Evolutionary conservation across 1,284 basidiomycete species (phyloP).

Genomic region (Boletus semigastroideus): DNA sequence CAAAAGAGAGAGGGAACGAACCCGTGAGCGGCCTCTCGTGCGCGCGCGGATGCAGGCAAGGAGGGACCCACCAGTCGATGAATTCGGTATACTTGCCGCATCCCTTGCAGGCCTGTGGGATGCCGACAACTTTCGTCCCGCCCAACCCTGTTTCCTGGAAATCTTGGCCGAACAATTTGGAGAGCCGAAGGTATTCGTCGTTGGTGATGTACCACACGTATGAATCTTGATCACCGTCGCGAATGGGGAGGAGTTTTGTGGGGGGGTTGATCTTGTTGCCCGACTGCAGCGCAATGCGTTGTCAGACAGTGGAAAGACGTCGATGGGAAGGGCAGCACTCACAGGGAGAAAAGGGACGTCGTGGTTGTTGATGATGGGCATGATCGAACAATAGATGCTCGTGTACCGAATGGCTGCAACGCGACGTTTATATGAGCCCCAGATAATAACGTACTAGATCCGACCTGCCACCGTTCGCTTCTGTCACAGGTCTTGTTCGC

Average conservation of each 20-base stretch:
- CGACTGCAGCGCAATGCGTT: background rate
- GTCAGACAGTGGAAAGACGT: background rate
- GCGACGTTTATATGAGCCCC: background rate
- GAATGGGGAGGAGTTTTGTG: background rate
- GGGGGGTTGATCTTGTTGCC: constrained; percentile 11
- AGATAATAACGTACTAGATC: too few relatives aligned
- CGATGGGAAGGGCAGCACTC: background rate
- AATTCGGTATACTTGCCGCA: constrained; percentile 23
- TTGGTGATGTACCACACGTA: constrained; percentile 23
- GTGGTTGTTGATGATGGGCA: constrained; percentile 9
- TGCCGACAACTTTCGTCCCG: constrained; percentile 16
- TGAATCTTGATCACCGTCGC: background rate
- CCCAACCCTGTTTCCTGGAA: constrained; percentile 19
- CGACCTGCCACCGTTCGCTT: background rate
- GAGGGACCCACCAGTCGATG: constrained; percentile 13
- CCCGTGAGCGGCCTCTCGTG: background rate
- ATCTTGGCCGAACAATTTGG: constrained; percentile 14
- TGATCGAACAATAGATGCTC: background rate
- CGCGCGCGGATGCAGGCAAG: too few relatives aligned
- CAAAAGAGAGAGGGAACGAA: background rate
- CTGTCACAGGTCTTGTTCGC: background rate
- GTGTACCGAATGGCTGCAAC: background rate
- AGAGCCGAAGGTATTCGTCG: constrained; percentile 20
- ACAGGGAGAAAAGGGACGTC: constrained; percentile 16
- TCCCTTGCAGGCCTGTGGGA: constrained; percentile 8